Percentiles rank a stretch among this genome's conserved stretches.
Evolutionary conservation across 371 early-diverging fungal genomes (phyloP).

Genomic region (Coemansia sp.): DNA sequence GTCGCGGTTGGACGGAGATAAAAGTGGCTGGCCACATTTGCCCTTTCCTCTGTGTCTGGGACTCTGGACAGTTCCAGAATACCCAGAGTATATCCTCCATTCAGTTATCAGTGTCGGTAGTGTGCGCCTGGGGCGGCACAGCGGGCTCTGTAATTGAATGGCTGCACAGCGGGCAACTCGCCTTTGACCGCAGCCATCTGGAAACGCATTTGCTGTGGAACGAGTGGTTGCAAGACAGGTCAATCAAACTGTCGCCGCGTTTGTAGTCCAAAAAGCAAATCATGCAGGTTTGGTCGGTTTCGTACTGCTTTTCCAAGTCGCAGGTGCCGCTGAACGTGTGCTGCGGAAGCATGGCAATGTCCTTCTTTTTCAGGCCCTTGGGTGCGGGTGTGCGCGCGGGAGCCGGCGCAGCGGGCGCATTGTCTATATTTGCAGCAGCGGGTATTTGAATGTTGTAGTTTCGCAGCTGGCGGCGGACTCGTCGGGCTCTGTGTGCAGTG

Average conservation of each 20-base stretch:
- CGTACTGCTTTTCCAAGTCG: background rate
- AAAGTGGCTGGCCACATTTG: no score
- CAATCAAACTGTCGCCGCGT: constrained; percentile 54
- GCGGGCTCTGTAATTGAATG: background rate
- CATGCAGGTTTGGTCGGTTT: constrained; percentile 50
- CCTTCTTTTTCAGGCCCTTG: background rate
- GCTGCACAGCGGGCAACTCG: constrained; percentile 58
- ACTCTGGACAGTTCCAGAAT: no score
- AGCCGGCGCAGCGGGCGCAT: no score
- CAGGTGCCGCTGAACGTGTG: background rate
- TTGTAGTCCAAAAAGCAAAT: constrained; percentile 65
- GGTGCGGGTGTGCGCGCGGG: no score
- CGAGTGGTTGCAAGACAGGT: constrained; percentile 61
- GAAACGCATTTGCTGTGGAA: constrained; percentile 67
- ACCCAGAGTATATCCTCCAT: background rate
- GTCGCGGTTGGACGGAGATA: no score
- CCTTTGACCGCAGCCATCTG: constrained; percentile 56
- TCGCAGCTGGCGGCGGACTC: no score
- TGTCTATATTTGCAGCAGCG: no score
- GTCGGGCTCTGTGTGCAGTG: no score
- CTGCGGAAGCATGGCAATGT: background rate
- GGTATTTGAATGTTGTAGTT: no score
- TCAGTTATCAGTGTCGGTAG: background rate
- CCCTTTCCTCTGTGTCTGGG: no score
- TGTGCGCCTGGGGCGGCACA: background rate